These are phyloP conservation scores for Ceratocystis cacaofunesta DNA, from an alignment of 2,329 filamentous ascomycete species.

Conservation along the genomic window DNA sequence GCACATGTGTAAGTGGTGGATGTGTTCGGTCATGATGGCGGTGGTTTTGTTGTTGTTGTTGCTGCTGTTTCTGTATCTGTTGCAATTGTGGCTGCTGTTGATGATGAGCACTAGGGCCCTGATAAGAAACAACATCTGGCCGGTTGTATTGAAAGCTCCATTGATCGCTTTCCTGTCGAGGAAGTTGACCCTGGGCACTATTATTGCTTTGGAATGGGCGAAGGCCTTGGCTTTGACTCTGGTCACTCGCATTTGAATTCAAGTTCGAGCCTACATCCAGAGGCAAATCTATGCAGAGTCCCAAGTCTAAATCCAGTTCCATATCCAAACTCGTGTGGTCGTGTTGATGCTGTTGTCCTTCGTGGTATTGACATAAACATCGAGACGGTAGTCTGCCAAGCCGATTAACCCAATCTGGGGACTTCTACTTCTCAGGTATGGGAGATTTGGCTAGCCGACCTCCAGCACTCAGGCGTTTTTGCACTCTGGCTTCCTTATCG, in stretches of 20 bases:
- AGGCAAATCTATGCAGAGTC: background rate
- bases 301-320: background rate
- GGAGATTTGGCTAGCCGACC: constrained; percentile 53
- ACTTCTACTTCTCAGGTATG: constrained; percentile 46
- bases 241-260: background rate
- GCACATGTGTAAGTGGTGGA: background rate
- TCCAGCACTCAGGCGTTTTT: constrained; percentile 67
- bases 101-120: background rate
- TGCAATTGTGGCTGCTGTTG: background rate
- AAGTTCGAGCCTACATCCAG: background rate
- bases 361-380: constrained; percentile 7
- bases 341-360: background rate
- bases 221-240: background rate
- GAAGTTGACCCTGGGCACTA: background rate
- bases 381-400: constrained; percentile 15
- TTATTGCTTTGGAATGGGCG: background rate
- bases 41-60: background rate
- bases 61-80: too few relatives aligned
- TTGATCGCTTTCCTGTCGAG: background rate
- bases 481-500: constrained; percentile 53
- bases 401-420: constrained; percentile 20
- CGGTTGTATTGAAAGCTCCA: constrained; percentile 2
- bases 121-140: background rate
- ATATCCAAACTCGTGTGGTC: background rate
- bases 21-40: background rate